These are phyloP conservation scores for Botrytis aclada DNA, from an alignment of 2,329 filamentous ascomycete species.

Conservation along the genomic window DNA sequence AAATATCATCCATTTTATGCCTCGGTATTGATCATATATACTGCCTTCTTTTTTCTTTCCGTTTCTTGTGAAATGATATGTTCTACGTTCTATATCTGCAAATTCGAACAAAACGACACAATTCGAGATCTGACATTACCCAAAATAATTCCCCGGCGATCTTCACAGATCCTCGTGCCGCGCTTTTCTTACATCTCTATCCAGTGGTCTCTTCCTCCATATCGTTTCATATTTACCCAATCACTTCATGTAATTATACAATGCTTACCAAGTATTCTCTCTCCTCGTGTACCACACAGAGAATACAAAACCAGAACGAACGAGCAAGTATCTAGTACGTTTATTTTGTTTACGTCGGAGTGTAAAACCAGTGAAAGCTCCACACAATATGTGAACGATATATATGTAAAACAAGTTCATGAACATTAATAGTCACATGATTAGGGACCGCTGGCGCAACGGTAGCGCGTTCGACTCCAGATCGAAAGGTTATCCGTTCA, in stretches of 20 bases:
- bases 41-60: too few relatives aligned
- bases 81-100: neutral
- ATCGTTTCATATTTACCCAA: neutral
- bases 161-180: neutral
- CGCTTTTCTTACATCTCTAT: neutral
- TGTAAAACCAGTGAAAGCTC: neutral
- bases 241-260: neutral
- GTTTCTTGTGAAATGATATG: neutral
- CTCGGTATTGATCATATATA: neutral
- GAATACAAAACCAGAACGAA: neutral
- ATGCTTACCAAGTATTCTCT: neutral
- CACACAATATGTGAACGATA: neutral
- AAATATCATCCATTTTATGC: neutral
- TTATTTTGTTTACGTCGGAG: too few relatives aligned
- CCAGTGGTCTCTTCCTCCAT: neutral
- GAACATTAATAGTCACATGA: constrained; percentile 18
- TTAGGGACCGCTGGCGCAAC: constrained; percentile 25
- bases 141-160: neutral
- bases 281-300: too few relatives aligned
- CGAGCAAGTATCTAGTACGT: too few relatives aligned
- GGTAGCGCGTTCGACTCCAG: constrained; percentile 34
- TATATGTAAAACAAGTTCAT: fast-evolving
- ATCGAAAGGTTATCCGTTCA: constrained; percentile 37
- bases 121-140: neutral
- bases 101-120: neutral